Evolutionary conservation across 129 eudicot genomes (phyloP).

Genomic region (Solidago caesia): DNA sequence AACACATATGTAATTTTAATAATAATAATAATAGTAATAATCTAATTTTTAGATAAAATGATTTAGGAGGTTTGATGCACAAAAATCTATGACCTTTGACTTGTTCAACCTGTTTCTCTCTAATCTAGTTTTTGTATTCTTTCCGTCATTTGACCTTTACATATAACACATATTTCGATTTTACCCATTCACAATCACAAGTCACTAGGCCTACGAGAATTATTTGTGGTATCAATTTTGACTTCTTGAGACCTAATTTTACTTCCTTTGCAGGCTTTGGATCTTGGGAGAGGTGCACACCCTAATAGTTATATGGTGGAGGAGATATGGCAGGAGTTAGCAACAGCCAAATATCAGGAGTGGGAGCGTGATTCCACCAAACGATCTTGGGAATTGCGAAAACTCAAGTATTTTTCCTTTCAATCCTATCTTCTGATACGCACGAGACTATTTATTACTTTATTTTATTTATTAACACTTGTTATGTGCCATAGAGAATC

Average conservation of each 20-base stretch:
- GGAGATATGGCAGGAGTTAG: slow-evolving; percentile 91
- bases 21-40: too few species aligned
- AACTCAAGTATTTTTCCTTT: slow-evolving; percentile 48
- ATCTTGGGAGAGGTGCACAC: slow-evolving; percentile 85
- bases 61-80: too few species aligned
- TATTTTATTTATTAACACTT: not conserved
- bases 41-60: too few species aligned
- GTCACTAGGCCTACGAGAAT: too few species aligned
- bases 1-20: too few species aligned
- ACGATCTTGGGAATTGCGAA: slow-evolving; percentile 61
- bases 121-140: too few species aligned
- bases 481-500: slow-evolving; percentile 55
- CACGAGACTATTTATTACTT: not conserved
- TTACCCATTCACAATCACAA: not conserved
- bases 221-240: not conserved
- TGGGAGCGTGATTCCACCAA: slow-evolving; percentile 80
- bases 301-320: slow-evolving; percentile 84
- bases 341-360: slow-evolving; percentile 65
- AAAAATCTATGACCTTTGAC: too few species aligned
- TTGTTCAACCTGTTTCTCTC: too few species aligned
- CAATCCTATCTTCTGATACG: not conserved
- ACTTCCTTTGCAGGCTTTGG: slow-evolving; percentile 59
- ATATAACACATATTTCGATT: too few species aligned
- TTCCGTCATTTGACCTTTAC: too few species aligned
- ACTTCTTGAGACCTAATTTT: not conserved